phyloP scores from a whole-genome alignment of 805 yeast species.

The Scheffersomyces amazonensis region DNA sequence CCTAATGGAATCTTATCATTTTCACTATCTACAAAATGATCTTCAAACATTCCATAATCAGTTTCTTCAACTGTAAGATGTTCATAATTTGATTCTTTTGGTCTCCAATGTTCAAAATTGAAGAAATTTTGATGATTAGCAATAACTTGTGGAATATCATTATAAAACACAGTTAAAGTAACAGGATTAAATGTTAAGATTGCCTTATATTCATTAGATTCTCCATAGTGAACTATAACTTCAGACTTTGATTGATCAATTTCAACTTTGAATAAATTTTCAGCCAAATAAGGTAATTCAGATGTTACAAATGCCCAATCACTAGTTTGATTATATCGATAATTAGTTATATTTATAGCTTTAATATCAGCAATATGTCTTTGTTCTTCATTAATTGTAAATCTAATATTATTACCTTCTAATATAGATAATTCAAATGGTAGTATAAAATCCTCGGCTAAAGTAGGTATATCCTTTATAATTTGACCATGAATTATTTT shows the following conservation, averaged over 20 bases:
- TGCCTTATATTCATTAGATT: constrained; percentile 31
- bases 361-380: constrained; percentile 15
- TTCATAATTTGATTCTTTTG: constrained; percentile 21
- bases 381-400: constrained; percentile 64
- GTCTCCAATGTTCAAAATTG: constrained; percentile 81
- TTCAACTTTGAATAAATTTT: constrained; percentile 8
- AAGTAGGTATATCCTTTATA: constrained; percentile 33
- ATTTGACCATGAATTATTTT: constrained; percentile 42
- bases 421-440: constrained; percentile 60
- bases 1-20: constrained; percentile 71
- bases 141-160: constrained; percentile 46
- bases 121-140: constrained; percentile 70
- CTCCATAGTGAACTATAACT: constrained; percentile 33
- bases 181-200: constrained; percentile 48
- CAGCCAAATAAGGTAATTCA: constrained; percentile 8
- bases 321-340: constrained; percentile 59
- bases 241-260: constrained; percentile 11
- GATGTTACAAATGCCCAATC: constrained; percentile 51
- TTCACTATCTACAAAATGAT: constrained; percentile 64
- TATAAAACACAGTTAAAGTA: constrained; percentile 44
- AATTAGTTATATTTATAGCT: constrained; percentile 23
- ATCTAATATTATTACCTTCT: constrained; percentile 55
- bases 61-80: constrained; percentile 56
- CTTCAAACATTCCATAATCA: constrained; percentile 64
- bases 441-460: constrained; percentile 20